These are phyloP conservation scores for Aspergillus ochraceoroseus DNA, from an alignment of 2,329 filamentous ascomycete genomes.

Conservation along the genomic window DNA sequence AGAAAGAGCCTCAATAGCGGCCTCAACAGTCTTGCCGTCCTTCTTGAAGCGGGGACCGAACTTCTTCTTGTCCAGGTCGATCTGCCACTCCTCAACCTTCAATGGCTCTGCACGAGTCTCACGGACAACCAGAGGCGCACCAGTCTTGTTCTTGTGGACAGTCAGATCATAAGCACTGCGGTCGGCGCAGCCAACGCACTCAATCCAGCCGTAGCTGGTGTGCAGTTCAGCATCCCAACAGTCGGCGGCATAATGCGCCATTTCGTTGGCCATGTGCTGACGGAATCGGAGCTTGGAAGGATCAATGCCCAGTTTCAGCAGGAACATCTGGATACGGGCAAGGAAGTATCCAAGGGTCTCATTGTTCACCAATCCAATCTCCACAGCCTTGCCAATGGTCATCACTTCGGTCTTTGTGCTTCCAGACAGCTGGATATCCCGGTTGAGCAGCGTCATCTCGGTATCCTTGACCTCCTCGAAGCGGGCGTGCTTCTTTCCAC, in stretches of 20 bases:
- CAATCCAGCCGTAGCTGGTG: constrained; percentile 93
- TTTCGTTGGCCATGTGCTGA: constrained; percentile 89
- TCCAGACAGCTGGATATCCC: constrained; percentile 77
- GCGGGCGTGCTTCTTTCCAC: constrained; percentile 88
- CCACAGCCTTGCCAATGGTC: constrained; percentile 80
- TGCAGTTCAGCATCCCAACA: constrained; percentile 96
- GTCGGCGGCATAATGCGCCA: constrained; percentile 92
- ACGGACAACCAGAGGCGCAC: constrained; percentile 76
- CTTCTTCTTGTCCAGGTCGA: constrained; percentile 89
- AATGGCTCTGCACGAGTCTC: constrained; percentile 74
- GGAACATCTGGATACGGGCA: constrained; percentile 85
- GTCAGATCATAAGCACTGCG: constrained; percentile 90
- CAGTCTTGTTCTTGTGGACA: constrained; percentile 90
- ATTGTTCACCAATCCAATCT: constrained; percentile 80
- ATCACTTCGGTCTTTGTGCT: constrained; percentile 70
- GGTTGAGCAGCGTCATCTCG: constrained; percentile 77
- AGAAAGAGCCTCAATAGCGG: constrained; percentile 66
- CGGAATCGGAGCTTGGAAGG: constrained; percentile 85
- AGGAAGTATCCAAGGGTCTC: constrained; percentile 98
- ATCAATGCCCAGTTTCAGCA: constrained; percentile 83
- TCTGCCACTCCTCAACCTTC: constrained; percentile 77
- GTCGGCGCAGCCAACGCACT: constrained; percentile 96
- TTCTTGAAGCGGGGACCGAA: constrained; percentile 95
- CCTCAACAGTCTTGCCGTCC: constrained; percentile 79
- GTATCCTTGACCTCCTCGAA: constrained; percentile 81